Percentiles rank a stretch among this genome's conserved stretches.
Conservation (phyloP, 495 filamentous ascomycete species). For the Amorphotheca resinae region DNA sequence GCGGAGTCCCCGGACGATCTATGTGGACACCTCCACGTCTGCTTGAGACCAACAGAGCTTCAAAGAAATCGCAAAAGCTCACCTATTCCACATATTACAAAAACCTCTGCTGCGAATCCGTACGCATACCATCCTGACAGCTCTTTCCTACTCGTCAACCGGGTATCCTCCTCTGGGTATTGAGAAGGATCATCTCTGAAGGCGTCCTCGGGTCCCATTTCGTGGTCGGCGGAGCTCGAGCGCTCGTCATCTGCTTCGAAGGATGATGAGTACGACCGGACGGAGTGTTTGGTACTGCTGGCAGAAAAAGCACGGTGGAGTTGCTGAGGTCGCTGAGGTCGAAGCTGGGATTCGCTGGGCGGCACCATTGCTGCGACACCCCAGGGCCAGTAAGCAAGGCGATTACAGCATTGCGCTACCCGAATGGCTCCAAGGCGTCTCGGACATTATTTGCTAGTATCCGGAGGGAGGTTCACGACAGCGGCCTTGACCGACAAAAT, state of each 20-base stretch:
- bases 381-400: conserved; percentile 10
- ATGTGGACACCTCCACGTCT: neutral
- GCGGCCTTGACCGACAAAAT: neutral
- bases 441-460: neutral
- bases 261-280: conserved; percentile 27
- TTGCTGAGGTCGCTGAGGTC: conserved; percentile 3
- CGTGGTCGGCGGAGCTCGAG: conserved; percentile 35
- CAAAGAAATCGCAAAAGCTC: conserved; percentile 3
- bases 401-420: conserved; percentile 10
- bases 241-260: conserved; percentile 54
- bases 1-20: too few relatives aligned
- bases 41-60: neutral
- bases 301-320: conserved; percentile 9
- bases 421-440: conserved; percentile 7
- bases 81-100: conserved; percentile 79
- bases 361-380: conserved; percentile 10
- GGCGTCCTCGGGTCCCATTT: conserved; percentile 18
- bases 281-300: conserved; percentile 18
- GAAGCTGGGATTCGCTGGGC: conserved; percentile 6
- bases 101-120: conserved; percentile 95
- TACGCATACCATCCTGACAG: conserved; percentile 92
- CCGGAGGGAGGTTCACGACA: conserved; percentile 1
- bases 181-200: conserved; percentile 23
- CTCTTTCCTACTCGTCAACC: conserved; percentile 77
- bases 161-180: conserved; percentile 77